Evolutionary conservation across 768 basidiomycete genomes (phyloP).

Genomic region (Pseudohyphozyma bogoriensis): DNA sequence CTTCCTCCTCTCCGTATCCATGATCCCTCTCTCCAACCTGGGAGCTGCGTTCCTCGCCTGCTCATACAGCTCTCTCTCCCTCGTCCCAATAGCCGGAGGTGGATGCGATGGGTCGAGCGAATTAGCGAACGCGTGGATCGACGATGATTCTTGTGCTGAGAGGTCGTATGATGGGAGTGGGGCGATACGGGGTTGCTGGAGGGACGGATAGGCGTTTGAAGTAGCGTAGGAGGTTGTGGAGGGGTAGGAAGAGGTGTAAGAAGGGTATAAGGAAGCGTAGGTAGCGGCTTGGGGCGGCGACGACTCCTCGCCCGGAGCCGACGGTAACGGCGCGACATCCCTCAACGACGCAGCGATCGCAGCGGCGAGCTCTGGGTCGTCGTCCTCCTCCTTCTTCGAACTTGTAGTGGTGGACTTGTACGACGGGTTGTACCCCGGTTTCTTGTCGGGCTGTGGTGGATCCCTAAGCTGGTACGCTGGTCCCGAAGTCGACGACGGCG

Average conservation of each 20-base stretch:
- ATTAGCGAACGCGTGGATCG: constrained; percentile 81
- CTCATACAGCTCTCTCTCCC: constrained; percentile 72
- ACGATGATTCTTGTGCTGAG: constrained; percentile 67
- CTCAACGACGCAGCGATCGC: constrained; percentile 90
- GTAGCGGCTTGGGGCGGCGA: constrained; percentile 72
- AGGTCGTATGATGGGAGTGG: constrained; percentile 65
- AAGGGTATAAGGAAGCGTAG: constrained; percentile 38
- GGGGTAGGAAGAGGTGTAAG: constrained; percentile 44
- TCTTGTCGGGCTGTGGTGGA: not conserved
- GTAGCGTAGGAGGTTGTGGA: constrained; percentile 36
- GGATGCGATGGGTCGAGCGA: constrained; percentile 74
- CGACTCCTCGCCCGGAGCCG: constrained; percentile 13
- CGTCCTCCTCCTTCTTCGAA: constrained; percentile 51
- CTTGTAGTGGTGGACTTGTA: constrained; percentile 37
- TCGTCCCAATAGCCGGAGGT: constrained; percentile 61
- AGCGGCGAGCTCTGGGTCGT: constrained; percentile 81
- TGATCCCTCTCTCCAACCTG: constrained; percentile 70
- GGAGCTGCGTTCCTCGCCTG: constrained; percentile 68
- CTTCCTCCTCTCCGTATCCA: constrained; percentile 72
- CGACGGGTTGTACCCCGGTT: constrained; percentile 46
- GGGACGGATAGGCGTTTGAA: not conserved
- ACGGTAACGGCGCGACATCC: constrained; percentile 45
- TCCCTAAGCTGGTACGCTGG: constrained; percentile 7
- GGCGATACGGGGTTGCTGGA: not conserved
- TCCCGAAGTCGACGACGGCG: constrained; percentile 61